These are phyloP conservation scores for Lathyrus aphaca DNA, from an alignment of 306 rosid species.

Conservation along the genomic window DNA sequence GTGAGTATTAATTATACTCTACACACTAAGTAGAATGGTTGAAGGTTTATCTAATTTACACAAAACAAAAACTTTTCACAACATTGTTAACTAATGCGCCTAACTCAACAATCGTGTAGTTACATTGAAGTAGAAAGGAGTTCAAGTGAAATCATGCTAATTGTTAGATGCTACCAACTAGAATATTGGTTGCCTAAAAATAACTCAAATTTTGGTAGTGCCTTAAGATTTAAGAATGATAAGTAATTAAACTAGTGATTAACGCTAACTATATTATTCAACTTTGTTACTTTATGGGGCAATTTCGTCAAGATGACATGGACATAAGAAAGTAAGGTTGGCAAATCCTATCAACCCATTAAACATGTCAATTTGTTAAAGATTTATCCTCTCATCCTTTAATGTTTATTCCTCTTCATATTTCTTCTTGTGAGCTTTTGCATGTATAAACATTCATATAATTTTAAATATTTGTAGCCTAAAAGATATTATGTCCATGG, in stretches of 20 bases:
- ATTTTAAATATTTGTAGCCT: too few species aligned
- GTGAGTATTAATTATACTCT: too few species aligned
- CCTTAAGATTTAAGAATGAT: conserved; percentile 12
- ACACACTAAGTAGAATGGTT: background rate
- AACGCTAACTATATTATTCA: conserved; percentile 22
- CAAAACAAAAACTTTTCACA: conserved; percentile 4
- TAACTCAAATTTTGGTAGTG: conserved; percentile 21
- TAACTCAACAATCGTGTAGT: conserved; percentile 31
- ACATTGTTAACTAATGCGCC: conserved; percentile 22
- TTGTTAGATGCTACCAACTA: conserved; percentile 30
- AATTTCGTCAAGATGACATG: conserved; percentile 12
- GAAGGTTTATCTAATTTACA: conserved; percentile 1
- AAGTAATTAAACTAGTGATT: conserved; percentile 23
- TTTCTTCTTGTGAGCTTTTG: too few species aligned
- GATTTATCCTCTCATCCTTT: too few species aligned
- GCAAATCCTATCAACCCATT: too few species aligned
- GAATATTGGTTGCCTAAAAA: conserved; percentile 20
- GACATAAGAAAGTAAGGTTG: background rate
- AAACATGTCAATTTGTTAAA: too few species aligned
- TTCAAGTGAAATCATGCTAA: conserved; percentile 22
- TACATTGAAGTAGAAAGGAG: conserved; percentile 27
- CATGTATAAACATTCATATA: too few species aligned
- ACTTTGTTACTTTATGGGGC: conserved; percentile 22
- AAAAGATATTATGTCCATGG: too few species aligned
- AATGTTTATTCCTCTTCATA: too few species aligned